Evolutionary conservation across 2,329 filamentous ascomycete genomes (phyloP).

Genomic region (Thielaviopsis musarum): DNA sequence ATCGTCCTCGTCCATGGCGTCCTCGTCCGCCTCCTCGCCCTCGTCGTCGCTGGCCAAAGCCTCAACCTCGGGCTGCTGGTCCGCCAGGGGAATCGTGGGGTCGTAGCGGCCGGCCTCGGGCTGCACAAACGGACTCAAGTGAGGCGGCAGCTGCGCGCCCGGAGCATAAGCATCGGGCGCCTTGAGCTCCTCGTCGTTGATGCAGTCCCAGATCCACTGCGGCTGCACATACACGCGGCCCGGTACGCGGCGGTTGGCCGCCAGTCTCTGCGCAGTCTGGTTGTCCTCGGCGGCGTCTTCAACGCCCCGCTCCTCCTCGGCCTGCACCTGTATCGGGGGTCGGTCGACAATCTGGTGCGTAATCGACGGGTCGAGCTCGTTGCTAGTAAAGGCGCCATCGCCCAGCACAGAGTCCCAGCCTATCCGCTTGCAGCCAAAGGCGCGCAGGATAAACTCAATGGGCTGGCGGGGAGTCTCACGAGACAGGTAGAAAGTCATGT

Average conservation of each 20-base stretch:
- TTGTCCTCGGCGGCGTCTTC: constrained; percentile 36
- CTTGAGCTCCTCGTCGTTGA: constrained; percentile 83
- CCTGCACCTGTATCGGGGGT: constrained; percentile 50
- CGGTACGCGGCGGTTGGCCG: constrained; percentile 58
- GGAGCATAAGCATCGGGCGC: constrained; percentile 77
- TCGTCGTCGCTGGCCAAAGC: constrained; percentile 53
- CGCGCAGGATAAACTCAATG: constrained; percentile 79
- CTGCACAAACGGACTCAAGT: constrained; percentile 93
- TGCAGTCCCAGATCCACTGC: constrained; percentile 96
- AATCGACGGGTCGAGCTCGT: constrained; percentile 75
- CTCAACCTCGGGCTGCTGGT: constrained; percentile 77
- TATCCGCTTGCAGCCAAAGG: constrained; percentile 90
- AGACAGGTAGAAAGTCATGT: constrained; percentile 82
- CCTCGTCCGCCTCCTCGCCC: constrained; percentile 33
- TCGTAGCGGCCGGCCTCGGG: constrained; percentile 77
- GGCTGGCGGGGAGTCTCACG: constrained; percentile 83
- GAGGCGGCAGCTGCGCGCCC: constrained; percentile 76
- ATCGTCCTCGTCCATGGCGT: constrained; percentile 28
- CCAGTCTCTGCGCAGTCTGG: constrained; percentile 42
- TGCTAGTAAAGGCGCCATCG: constrained; percentile 78
- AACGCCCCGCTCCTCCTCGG: constrained; percentile 25
- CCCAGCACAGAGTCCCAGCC: constrained; percentile 88
- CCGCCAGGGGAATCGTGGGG: constrained; percentile 67
- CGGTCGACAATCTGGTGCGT: constrained; percentile 95
- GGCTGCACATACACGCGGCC: constrained; percentile 87